phyloP scores from a whole-genome alignment of 176 grass and related monocot species.

The Chrysopogon serrulatus region DNA sequence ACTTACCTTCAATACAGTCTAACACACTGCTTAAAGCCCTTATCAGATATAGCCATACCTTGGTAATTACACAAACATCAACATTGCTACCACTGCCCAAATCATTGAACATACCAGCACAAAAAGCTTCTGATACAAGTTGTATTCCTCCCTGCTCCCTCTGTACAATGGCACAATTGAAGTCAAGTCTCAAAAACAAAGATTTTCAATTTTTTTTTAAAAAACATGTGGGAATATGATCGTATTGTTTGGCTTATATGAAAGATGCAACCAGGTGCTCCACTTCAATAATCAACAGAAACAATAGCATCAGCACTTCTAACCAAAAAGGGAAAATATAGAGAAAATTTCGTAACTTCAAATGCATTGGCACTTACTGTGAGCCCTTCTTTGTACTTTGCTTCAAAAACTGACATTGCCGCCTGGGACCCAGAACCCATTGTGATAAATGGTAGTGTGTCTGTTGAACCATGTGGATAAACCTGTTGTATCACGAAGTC shows the following conservation, averaged over 20 bases:
- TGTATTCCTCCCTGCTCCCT: slow-evolving; percentile 63
- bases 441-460: slow-evolving; percentile 72
- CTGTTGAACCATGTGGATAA: slow-evolving; percentile 65
- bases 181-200: background rate
- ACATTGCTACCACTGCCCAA: slow-evolving; percentile 74
- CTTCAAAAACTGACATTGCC: slow-evolving; percentile 68
- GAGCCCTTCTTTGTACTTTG: slow-evolving; percentile 64
- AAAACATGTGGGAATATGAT: background rate
- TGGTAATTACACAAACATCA: too few relatives aligned
- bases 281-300: background rate
- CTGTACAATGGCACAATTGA: slow-evolving; percentile 10
- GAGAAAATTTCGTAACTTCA: background rate
- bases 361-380: slow-evolving; percentile 32
- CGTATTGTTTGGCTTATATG: background rate
- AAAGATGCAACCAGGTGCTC: background rate
- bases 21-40: background rate
- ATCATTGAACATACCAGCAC: slow-evolving; percentile 70
- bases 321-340: background rate
- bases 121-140: slow-evolving; percentile 53
- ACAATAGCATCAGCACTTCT: background rate
- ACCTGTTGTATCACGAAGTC: slow-evolving; percentile 29
- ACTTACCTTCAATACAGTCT: background rate
- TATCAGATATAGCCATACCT: background rate
- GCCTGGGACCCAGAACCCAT: slow-evolving; percentile 71
- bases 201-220: background rate